Evolutionary conservation across 2,329 filamentous ascomycete species (phyloP).

Genomic region (Penicillium sp.): DNA sequence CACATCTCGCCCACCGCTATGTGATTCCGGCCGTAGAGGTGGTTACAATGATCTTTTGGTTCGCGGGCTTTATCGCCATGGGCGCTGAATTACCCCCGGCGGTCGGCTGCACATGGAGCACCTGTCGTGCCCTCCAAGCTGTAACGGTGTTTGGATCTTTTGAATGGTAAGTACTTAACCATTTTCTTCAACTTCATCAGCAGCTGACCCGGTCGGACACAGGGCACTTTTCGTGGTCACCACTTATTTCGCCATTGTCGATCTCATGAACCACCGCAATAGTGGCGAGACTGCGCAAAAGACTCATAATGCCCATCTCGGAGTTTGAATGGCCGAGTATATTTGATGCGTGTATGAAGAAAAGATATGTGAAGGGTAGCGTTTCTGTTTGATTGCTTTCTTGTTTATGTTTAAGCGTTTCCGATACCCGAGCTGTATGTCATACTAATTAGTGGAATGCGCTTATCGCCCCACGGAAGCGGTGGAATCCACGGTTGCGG

Average conservation of each 20-base stretch:
- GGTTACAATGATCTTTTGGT: conserved; percentile 85
- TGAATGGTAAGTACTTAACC: conserved; percentile 40
- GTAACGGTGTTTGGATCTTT: conserved; percentile 51
- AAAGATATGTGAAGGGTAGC: not conserved
- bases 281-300: conserved; percentile 24
- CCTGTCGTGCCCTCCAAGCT: conserved; percentile 62
- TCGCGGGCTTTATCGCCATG: conserved; percentile 78
- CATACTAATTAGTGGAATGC: not conserved
- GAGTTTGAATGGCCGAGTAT: conserved; percentile 8
- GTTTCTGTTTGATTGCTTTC: not conserved
- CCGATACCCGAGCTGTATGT: not conserved
- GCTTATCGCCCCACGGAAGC: not conserved
- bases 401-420: not conserved
- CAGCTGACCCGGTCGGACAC: not conserved
- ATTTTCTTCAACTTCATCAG: not conserved
- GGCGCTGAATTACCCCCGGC: conserved; percentile 64
- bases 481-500: not conserved
- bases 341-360: not conserved
- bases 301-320: conserved; percentile 25
- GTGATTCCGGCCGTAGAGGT: conserved; percentile 68
- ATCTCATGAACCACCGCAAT: conserved; percentile 45
- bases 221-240: conserved; percentile 52
- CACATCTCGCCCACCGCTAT: conserved; percentile 62
- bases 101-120: conserved; percentile 53
- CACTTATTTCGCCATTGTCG: conserved; percentile 50